Conservation (phyloP, 75 land plant genomes). For the Pinus tabuliformis region DNA sequence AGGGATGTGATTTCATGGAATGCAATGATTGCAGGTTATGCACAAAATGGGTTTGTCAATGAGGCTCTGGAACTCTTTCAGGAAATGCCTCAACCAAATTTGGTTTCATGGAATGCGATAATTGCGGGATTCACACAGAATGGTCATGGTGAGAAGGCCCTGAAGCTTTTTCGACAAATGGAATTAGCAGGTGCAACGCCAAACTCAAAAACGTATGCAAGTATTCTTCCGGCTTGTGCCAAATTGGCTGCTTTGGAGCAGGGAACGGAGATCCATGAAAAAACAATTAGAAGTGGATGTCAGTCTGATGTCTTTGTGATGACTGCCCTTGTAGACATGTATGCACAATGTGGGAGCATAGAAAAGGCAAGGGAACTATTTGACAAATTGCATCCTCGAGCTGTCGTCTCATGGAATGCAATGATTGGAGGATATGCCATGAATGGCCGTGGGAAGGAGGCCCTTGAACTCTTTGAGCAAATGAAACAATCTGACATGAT, state of each 20-base stretch:
- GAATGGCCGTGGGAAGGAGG: conserved; percentile 36
- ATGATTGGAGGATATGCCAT: conserved; percentile 55
- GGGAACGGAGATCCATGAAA: conserved; percentile 52
- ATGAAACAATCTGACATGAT: conserved; percentile 31
- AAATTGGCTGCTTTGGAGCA: conserved; percentile 40
- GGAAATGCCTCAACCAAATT: conserved; percentile 21
- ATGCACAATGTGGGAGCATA: conserved; percentile 19
- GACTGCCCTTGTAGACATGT: conserved; percentile 36
- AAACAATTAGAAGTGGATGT: conserved; percentile 21
- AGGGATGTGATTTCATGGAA: conserved; percentile 27
- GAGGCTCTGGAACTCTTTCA: conserved; percentile 39
- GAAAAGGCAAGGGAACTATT: conserved; percentile 40
- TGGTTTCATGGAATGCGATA: conserved; percentile 66
- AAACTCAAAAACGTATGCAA: conserved; percentile 35
- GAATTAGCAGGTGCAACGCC: conserved; percentile 26
- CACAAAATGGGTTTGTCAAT: conserved; percentile 47
- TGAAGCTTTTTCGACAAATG: conserved; percentile 39
- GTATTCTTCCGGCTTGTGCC: conserved; percentile 53
- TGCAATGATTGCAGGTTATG: conserved; percentile 41
- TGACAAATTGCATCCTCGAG: conserved; percentile 16
- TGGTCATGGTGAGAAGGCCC: conserved; percentile 31
- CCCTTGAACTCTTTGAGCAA: conserved; percentile 32
- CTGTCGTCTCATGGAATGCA: conserved; percentile 44
- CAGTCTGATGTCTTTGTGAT: conserved; percentile 16
- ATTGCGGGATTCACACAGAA: conserved; percentile 45